Conservation (phyloP, 805 yeast species). For the Starmerella stigmatis region DNA sequence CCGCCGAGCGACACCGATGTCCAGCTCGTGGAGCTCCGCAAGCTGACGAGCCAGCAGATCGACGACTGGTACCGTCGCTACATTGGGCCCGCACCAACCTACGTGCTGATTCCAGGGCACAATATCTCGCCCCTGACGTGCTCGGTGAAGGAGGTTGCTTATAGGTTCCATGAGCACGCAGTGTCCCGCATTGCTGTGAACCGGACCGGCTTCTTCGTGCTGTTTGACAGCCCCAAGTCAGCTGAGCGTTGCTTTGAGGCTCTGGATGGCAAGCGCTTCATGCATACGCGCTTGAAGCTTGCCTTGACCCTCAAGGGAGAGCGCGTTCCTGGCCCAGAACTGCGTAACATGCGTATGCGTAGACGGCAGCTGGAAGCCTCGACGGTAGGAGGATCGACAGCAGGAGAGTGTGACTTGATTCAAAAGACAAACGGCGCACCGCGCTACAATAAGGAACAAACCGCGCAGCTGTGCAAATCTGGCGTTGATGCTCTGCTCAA, state of each 20-base stretch:
- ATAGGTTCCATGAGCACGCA: neutral
- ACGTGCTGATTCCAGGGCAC: conserved; percentile 10
- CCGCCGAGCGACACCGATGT: neutral
- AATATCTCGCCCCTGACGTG: neutral
- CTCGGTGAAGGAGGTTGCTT: conserved; percentile 2
- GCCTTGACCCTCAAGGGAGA: conserved; percentile 8
- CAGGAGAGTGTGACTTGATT: no score
- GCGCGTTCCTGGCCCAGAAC: neutral
- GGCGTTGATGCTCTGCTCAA: conserved; percentile 1
- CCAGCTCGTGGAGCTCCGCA: conserved; percentile 7
- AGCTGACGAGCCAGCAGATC: neutral
- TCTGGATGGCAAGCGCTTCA: neutral
- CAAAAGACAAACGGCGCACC: neutral
- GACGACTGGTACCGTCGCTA: conserved; percentile 11
- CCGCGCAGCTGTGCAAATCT: neutral
- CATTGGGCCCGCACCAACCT: conserved; percentile 5
- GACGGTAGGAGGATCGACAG: no score
- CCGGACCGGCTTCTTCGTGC: conserved; percentile 8
- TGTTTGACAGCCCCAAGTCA: conserved; percentile 1
- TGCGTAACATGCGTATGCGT: neutral
- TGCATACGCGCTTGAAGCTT: neutral
- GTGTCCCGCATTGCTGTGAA: conserved; percentile 9
- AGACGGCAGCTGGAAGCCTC: neutral
- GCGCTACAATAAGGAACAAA: neutral
- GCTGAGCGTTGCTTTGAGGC: conserved; percentile 6